A percentile compares a stretch with the other conserved stretches of the same genome.
Evolutionary conservation across 345 rosid species (phyloP).

Genomic region (Aquilaria sinensis): DNA sequence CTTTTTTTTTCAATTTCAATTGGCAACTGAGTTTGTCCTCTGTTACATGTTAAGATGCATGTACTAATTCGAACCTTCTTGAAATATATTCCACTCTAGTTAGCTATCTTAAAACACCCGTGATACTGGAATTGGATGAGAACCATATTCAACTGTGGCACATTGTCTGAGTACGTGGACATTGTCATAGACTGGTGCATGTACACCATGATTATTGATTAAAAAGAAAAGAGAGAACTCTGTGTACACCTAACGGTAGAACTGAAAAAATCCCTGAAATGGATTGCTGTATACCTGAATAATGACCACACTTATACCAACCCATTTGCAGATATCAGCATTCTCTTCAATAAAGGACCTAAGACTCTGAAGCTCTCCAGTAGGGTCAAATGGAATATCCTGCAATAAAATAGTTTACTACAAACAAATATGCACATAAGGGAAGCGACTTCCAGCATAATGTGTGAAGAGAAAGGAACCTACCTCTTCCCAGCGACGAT

Average conservation of each 20-base stretch:
- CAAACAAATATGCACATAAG: neutral
- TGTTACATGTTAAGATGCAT: no score
- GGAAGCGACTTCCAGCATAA: constrained; percentile 1
- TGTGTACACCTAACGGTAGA: neutral
- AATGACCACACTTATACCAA: constrained; percentile 54
- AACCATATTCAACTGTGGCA: no score
- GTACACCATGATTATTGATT: neutral
- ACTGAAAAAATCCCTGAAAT: neutral
- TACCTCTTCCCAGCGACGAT: constrained; percentile 82
- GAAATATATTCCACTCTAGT: no score
- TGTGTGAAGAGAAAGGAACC: constrained; percentile 8
- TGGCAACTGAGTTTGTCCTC: no score
- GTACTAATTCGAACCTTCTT: no score
- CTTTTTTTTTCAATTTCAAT: no score
- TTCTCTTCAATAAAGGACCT: constrained; percentile 61
- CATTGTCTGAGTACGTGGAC: no score
- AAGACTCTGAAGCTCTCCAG: constrained; percentile 76
- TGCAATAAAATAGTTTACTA: constrained; percentile 18
- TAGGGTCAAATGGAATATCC: constrained; percentile 91
- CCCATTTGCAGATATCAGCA: constrained; percentile 74
- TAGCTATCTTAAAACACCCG: no score
- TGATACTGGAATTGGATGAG: no score
- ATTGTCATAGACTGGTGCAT: no score
- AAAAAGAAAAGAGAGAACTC: neutral
- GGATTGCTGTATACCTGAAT: constrained; percentile 48